Conservation (phyloP, 78 protist genomes). For the Dictyostelium firmibasis region DNA sequence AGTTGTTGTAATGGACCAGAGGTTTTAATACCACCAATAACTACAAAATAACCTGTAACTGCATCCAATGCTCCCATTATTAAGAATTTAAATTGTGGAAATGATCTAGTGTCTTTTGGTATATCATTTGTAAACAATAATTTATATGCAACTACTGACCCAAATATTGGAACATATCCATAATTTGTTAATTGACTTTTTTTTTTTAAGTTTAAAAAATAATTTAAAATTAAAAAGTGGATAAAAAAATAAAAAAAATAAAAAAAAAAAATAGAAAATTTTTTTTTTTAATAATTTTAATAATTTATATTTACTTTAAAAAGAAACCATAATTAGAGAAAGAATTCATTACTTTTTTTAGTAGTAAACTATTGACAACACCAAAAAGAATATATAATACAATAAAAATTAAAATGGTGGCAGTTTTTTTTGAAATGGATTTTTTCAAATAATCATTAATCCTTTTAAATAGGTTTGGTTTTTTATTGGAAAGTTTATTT, state of each 20-base stretch:
- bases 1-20: constrained; percentile 60
- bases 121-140: constrained; percentile 25
- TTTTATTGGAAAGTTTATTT: background rate
- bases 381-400: constrained; percentile 38
- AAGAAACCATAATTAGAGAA: constrained; percentile 63
- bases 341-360: constrained; percentile 30
- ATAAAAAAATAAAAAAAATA: too few species aligned
- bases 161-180: constrained; percentile 67
- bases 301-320: constrained; percentile 38
- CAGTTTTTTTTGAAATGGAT: background rate
- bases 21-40: constrained; percentile 62
- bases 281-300: background rate
- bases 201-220: background rate
- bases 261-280: too few species aligned
- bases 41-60: constrained; percentile 54
- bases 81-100: constrained; percentile 33
- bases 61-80: constrained; percentile 73
- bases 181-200: constrained; percentile 54
- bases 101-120: constrained; percentile 31
- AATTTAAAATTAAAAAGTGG: too few species aligned
- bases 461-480: background rate
- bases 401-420: background rate
- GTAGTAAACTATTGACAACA: constrained; percentile 28
- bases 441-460: background rate
- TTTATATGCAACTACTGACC: constrained; percentile 5